A percentile compares a stretch with the other conserved stretches of the same genome.
Conservation (phyloP, 805 yeast species). For the Cyberlindnera subsufficiens region DNA sequence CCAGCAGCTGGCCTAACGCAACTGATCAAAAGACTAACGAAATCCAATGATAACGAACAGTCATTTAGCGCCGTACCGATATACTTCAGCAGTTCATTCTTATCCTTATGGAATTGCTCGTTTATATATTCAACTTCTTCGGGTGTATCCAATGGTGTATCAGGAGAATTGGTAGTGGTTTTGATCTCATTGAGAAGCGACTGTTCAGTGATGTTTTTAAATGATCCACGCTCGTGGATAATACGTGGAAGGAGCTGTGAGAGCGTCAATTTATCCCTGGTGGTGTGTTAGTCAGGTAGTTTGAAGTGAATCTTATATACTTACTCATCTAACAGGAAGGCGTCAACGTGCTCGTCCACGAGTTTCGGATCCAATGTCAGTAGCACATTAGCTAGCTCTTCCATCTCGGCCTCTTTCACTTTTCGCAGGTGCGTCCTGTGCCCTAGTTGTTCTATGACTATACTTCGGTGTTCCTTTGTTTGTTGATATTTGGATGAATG, state of each 20-base stretch:
- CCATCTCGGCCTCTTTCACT: neutral
- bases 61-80: slow-evolving; percentile 77
- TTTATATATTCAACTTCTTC: slow-evolving; percentile 16
- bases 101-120: slow-evolving; percentile 41
- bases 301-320: neutral
- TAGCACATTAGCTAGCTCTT: slow-evolving; percentile 11
- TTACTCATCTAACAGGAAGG: slow-evolving; percentile 20
- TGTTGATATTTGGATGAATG: neutral
- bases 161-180: slow-evolving; percentile 7
- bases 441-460: neutral
- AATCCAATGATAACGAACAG: slow-evolving; percentile 81
- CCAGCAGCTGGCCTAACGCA: slow-evolving; percentile 82
- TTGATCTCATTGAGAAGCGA: slow-evolving; percentile 25
- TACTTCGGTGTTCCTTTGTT: neutral
- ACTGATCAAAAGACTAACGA: slow-evolving; percentile 77
- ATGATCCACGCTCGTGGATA: slow-evolving; percentile 50
- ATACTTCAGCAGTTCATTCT: slow-evolving; percentile 45
- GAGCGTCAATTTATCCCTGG: slow-evolving; percentile 33
- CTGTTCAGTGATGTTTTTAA: slow-evolving; percentile 51
- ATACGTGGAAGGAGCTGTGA: slow-evolving; percentile 55
- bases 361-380: slow-evolving; percentile 20
- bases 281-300: neutral
- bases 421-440: too few species aligned
- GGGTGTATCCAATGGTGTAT: slow-evolving; percentile 6
- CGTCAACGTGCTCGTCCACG: slow-evolving; percentile 21